Conservation (phyloP, 2,329 filamentous ascomycete genomes). For the Sclerotinia spermophila region DNA sequence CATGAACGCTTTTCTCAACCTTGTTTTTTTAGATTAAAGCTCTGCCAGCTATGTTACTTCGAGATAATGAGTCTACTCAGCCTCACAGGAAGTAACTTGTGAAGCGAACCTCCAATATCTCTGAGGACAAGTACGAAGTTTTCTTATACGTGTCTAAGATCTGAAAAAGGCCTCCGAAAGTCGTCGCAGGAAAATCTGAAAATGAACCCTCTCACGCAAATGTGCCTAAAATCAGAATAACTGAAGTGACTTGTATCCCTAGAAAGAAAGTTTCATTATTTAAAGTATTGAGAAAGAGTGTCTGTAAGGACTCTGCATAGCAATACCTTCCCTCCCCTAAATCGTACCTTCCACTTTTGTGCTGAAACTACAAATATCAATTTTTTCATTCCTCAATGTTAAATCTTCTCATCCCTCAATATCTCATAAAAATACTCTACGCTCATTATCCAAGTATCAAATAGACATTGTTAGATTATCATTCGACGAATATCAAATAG, state of each 20-base stretch:
- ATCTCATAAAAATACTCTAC: neutral
- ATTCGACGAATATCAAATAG: neutral
- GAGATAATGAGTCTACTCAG: neutral
- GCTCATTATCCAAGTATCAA: neutral
- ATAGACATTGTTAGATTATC: neutral
- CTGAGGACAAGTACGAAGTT: neutral
- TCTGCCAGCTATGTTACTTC: neutral
- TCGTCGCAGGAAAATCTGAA: accelerated
- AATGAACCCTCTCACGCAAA: accelerated
- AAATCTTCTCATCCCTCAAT: neutral
- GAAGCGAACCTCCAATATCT: accelerated
- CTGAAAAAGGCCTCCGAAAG: neutral
- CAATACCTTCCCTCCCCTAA: neutral
- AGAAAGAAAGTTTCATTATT: neutral
- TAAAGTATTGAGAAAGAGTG: neutral
- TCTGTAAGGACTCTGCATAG: neutral
- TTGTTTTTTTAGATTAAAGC: neutral
- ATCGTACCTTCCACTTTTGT: neutral
- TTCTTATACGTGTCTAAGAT: neutral
- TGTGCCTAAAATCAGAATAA: neutral
- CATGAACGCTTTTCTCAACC: neutral
- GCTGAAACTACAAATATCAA: neutral
- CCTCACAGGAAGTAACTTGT: neutral
- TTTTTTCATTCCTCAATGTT: accelerated
- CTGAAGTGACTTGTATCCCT: accelerated